Evolutionary conservation across 768 basidiomycete genomes (phyloP).

Genomic region (Rhodotorula toruloides): DNA sequence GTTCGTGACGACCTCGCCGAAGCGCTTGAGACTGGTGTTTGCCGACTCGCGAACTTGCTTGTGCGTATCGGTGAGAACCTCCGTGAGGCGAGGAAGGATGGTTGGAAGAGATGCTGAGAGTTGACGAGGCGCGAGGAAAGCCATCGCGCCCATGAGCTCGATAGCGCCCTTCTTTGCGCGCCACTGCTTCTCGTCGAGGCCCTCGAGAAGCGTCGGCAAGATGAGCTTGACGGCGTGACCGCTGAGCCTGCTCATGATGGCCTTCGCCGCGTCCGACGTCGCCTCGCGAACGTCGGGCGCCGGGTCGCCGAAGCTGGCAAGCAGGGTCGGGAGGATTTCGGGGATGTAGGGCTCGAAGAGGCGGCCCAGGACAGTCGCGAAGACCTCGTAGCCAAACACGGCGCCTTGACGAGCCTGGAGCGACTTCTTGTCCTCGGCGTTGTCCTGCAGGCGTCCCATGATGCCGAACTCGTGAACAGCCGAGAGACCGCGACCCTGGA

Average conservation of each 20-base stretch:
- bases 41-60: conserved; percentile 88
- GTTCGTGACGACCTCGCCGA: conserved; percentile 96
- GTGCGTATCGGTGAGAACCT: conserved; percentile 93
- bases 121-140: conserved; percentile 92
- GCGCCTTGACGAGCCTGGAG: conserved; percentile 86
- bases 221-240: conserved; percentile 87
- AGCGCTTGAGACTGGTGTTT: conserved; percentile 92
- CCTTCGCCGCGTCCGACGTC: conserved; percentile 79
- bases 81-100: conserved; percentile 91
- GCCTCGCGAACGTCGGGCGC: conserved; percentile 85
- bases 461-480: conserved; percentile 79
- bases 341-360: conserved; percentile 90
- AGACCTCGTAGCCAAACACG: conserved; percentile 88
- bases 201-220: conserved; percentile 77
- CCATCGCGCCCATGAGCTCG: conserved; percentile 95
- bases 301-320: conserved; percentile 79
- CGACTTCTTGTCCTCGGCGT: conserved; percentile 80
- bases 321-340: conserved; percentile 72
- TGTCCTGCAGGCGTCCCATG: conserved; percentile 64
- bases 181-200: conserved; percentile 97
- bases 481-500: conserved; percentile 82
- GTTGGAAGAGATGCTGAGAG: conserved; percentile 90
- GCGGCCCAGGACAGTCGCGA: conserved; percentile 77
- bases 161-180: conserved; percentile 91
- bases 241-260: conserved; percentile 84